Conservation (phyloP, 164 flowering plant species). For the Vitis amurensis region DNA sequence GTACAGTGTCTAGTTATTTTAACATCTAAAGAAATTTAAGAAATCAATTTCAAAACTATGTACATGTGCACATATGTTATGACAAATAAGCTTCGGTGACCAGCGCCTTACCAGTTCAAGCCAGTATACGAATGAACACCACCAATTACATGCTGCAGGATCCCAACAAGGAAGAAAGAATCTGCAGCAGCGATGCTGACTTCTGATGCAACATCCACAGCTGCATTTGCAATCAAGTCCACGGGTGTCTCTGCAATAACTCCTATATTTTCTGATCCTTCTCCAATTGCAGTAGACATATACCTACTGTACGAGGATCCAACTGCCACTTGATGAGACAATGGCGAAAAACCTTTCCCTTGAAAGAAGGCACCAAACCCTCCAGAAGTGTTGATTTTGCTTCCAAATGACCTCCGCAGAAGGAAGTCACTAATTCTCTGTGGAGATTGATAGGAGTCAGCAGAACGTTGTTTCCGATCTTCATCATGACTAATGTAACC, state of each 20-base stretch:
- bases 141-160: constrained; percentile 77
- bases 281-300: constrained; percentile 59
- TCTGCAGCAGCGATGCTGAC: constrained; percentile 92
- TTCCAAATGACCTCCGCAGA: constrained; percentile 17
- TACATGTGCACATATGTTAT: too few relatives aligned
- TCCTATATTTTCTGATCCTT: constrained; percentile 48
- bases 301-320: constrained; percentile 34
- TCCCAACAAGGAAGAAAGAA: constrained; percentile 68
- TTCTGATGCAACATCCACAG: constrained; percentile 54
- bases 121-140: constrained; percentile 70
- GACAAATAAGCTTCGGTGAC: too few relatives aligned
- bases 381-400: constrained; percentile 16
- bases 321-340: constrained; percentile 12
- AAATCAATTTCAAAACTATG: too few relatives aligned
- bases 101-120: constrained; percentile 56
- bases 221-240: constrained; percentile 45
- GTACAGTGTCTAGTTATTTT: too few relatives aligned
- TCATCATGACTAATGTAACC: constrained; percentile 34
- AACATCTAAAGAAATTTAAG: too few relatives aligned
- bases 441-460: neutral
- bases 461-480: neutral
- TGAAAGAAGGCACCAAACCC: constrained; percentile 29
- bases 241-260: constrained; percentile 43
- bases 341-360: constrained; percentile 19
- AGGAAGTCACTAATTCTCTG: constrained; percentile 8